Conservation (phyloP, 1,284 basidiomycete genomes). For the Microbotryum lychnidis-dioicae region DNA sequence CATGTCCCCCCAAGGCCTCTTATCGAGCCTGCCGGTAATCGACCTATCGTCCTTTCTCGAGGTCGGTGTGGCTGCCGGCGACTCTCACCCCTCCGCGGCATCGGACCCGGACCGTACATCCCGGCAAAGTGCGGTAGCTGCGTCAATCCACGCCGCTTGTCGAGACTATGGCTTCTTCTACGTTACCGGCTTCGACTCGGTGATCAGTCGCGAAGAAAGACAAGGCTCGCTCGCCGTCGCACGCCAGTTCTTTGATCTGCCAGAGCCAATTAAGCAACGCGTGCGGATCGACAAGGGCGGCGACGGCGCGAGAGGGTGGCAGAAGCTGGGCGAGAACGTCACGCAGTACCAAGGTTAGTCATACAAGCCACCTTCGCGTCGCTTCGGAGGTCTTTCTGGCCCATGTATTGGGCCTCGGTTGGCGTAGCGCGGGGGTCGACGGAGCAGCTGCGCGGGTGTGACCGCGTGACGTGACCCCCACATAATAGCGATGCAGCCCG, state of each 20-base stretch:
- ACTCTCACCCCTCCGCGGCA: too few species aligned
- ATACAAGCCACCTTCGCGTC: neutral
- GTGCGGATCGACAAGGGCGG: slow-evolving; percentile 52
- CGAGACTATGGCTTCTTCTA: slow-evolving; percentile 79
- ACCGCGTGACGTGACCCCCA: too few species aligned
- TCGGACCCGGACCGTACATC: too few species aligned
- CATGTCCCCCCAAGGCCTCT: too few species aligned
- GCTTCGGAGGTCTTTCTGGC: too few species aligned
- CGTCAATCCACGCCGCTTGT: slow-evolving; percentile 62
- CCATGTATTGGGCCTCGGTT: too few species aligned
- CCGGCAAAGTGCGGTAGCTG: slow-evolving; percentile 38
- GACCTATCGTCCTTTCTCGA: slow-evolving; percentile 35
- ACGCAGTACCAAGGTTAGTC: slow-evolving; percentile 75
- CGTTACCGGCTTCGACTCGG: slow-evolving; percentile 50
- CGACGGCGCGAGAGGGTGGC: slow-evolving; percentile 41
- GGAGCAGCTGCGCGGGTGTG: too few species aligned
- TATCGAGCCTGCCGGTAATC: slow-evolving; percentile 37
- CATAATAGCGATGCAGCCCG: too few species aligned
- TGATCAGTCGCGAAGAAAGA: slow-evolving; percentile 51
- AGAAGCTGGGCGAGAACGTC: slow-evolving; percentile 61
- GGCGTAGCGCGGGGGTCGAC: too few species aligned
- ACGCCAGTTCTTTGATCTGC: slow-evolving; percentile 59
- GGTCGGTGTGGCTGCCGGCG: too few species aligned
- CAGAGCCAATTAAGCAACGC: slow-evolving; percentile 62
- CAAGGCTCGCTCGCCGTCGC: slow-evolving; percentile 57